phyloP scores from a whole-genome alignment of 768 basidiomycete species.

The Auriscalpium microsporum region DNA sequence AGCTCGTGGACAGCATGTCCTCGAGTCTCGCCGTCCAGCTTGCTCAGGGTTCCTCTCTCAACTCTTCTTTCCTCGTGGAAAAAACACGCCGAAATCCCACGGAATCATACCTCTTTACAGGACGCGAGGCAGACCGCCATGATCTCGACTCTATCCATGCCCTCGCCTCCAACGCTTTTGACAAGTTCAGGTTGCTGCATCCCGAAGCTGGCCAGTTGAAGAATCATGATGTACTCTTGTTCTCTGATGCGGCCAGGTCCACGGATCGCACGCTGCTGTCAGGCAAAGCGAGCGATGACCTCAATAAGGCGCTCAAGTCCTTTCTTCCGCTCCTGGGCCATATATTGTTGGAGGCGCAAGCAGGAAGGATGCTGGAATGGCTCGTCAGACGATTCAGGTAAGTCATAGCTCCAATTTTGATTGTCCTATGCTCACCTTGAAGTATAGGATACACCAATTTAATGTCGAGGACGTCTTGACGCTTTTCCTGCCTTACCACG shows the following conservation, averaged over 20 bases:
- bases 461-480: conserved; percentile 72
- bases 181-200: conserved; percentile 59
- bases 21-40: conserved; percentile 80
- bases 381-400: conserved; percentile 88
- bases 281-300: conserved; percentile 47
- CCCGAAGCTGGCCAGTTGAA: conserved; percentile 32
- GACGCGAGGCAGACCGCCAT: conserved; percentile 72
- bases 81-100: conserved; percentile 51
- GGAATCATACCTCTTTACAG: conserved; percentile 85
- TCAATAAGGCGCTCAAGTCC: conserved; percentile 52
- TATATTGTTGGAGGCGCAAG: conserved; percentile 72
- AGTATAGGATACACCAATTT: conserved; percentile 79
- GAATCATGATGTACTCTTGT: conserved; percentile 60
- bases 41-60: conserved; percentile 69
- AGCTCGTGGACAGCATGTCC: conserved; percentile 28
- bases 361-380: conserved; percentile 88
- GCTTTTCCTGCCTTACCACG: conserved; percentile 90
- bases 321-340: conserved; percentile 70
- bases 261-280: conserved; percentile 74
- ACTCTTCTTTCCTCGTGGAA: conserved; percentile 62
- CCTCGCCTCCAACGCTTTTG: conserved; percentile 69
- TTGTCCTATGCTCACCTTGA: neutral
- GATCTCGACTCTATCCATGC: conserved; percentile 84
- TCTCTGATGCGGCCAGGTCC: conserved; percentile 69
- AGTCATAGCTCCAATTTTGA: conserved; percentile 11